Base-by-base conservation (phyloP, 2,329 filamentous ascomycete species). In the Fusarium devonianum region DNA sequence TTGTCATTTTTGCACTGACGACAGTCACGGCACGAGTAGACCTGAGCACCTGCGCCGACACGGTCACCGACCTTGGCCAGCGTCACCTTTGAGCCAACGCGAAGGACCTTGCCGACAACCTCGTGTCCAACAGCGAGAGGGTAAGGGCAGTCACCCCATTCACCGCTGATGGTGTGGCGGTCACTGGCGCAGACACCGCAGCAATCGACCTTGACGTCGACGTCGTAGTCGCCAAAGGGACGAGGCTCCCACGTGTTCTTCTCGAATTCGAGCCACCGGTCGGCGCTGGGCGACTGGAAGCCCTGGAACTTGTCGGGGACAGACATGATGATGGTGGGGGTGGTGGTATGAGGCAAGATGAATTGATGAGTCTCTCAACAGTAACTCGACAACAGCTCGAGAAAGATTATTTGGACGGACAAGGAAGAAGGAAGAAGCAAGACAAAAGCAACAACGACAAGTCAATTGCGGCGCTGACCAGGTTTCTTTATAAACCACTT, bases 121-220 rank as follows among this genome's bases (percentile, higher is more conserved):
- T 90, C 87, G 72, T 89, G 86, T 51, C 86, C 87, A 64, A 89
- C 86, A 50, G 83, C 83, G 33, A 88, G 77, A 34, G 85, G 85
- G 43, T 82, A 85, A 29, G 79, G 75, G 58, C 84, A 82, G 25
- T 73, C 76, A 49, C 83, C 85, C 86, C 86, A 89, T 53, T 86
- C 85, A 55, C 85, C 85, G 65, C 72, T 84, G 68, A 90, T 80
- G 51, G 84, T 89, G 73, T 89, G 87, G 36, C 88, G 76, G 67
- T 91, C 87, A 60, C 83, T 87, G 61, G 86, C 84, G 69, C 88
- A 91, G 42, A 91, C 80, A 67, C 90, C 89, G 67, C 89, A 93
- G 68, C 83, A 86, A 60, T 92, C 86, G 65, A 96, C 87, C 78
- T 92, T 88, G 73, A 96, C 84, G 69, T 96, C 91, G 64, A 96